Percentiles rank a stretch among this genome's conserved stretches.
Evolutionary conservation across 2,329 filamentous ascomycete species (phyloP).

Genomic region (Colletotrichum orchidophilum): DNA sequence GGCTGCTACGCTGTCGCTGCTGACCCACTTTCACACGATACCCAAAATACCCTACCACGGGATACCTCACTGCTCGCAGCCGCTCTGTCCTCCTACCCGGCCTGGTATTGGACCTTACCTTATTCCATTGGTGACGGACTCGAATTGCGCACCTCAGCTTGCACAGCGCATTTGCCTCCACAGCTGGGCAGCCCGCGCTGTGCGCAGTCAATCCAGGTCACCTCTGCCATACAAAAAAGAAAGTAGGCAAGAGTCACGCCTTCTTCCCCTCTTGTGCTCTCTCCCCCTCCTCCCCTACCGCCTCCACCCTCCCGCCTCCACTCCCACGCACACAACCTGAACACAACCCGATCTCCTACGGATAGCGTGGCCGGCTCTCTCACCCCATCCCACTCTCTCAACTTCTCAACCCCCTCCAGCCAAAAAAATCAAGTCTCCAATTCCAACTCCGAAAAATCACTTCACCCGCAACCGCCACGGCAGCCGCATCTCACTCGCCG

Average conservation of each 20-base stretch:
- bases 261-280: constrained; percentile 28
- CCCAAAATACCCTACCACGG: background rate
- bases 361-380: constrained; percentile 14
- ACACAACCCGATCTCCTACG: constrained; percentile 5
- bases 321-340: constrained; percentile 10
- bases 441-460: constrained; percentile 32
- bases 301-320: constrained; percentile 28
- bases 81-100: background rate
- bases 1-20: constrained; percentile 1
- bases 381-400: constrained; percentile 21
- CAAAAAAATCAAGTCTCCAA: constrained; percentile 32
- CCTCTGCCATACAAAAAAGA: background rate
- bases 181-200: background rate
- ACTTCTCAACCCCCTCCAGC: constrained; percentile 24
- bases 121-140: background rate
- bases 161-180: background rate
- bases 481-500: constrained; percentile 15
- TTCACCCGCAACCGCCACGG: constrained; percentile 14
- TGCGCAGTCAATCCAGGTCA: background rate
- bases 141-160: background rate
- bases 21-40: constrained; percentile 10
- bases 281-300: constrained; percentile 6
- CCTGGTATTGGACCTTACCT: background rate
- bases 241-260: constrained; percentile 1
- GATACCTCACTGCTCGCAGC: background rate